Evolutionary conservation across 306 rosid species (phyloP), one percentile per base, ranked within the genome.

Genomic region (Hylodesmum podocarpum): DNA sequence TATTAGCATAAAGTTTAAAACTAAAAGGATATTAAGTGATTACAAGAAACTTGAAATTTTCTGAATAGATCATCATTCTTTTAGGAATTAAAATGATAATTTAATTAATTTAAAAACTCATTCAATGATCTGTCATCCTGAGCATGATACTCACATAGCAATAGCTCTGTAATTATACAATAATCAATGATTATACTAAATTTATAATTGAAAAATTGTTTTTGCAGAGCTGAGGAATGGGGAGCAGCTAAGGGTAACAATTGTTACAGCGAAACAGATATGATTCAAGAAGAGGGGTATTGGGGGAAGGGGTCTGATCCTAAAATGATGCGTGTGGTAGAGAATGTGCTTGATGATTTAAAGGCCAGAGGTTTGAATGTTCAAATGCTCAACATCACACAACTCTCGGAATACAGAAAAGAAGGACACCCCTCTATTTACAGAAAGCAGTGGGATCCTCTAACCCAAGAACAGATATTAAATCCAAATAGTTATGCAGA

Each of bases 141-240:
- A n/a, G n/a, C n/a, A n/a, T n/a, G n/a, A n/a, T n/a, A n/a, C n/a
- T n/a, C n/a, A 37, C 8, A 24, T 3, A 75, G 19, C 12, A 34
- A 47, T 24, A 19, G 8, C 47, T 51, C 36, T 40, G 19, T 53
- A 47, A 55, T 15, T 18, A 13, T 58, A 57, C 14, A 10, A 34
- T 22, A 64, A 22, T 51, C 24, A n/a, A 24, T 5, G 13, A 25
- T 47, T 72, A 72, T 21, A 49, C 1, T 25, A 2, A 1, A 11
- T 62, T 28, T 31, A n/a, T 54, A 40, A 79, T 8, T 55, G 22
- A 76, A 40, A 37, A 66, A 3, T 75, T 73, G n/a, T n/a, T n/a
- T n/a, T n/a, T n/a, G 53, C 85, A 95, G 99, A 69, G 97, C 89
- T 24, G 75, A 92, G 15, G 97, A 95, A 84, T 92, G 99, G 97